Evolutionary conservation across 768 basidiomycete species (phyloP).

Genomic region (Suillus subluteus): DNA sequence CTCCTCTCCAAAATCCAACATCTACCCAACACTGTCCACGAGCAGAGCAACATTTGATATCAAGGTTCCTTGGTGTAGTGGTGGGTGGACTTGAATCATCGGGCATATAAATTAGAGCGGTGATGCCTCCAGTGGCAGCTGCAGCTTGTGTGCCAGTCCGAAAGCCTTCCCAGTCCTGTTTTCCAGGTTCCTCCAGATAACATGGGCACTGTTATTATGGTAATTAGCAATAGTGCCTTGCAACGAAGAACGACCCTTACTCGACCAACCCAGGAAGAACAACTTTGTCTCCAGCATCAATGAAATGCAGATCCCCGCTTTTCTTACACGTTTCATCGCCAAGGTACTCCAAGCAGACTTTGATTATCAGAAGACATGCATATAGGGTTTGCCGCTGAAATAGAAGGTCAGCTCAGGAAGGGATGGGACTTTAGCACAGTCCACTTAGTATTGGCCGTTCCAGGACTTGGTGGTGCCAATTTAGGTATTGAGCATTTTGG

Average conservation of each 20-base stretch:
- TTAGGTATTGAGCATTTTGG: slow-evolving; percentile 95
- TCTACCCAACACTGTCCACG: slow-evolving; percentile 71
- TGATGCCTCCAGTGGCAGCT: slow-evolving; percentile 89
- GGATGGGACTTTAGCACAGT: slow-evolving; percentile 81
- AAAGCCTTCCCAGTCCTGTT: slow-evolving; percentile 95
- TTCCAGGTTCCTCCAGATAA: slow-evolving; percentile 92
- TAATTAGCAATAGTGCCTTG: neutral
- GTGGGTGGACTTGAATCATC: slow-evolving; percentile 97
- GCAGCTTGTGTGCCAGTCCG: slow-evolving; percentile 91
- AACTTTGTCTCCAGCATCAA: slow-evolving; percentile 60
- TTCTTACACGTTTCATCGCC: slow-evolving; percentile 31
- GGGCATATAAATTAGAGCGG: slow-evolving; percentile 96
- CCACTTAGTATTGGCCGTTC: slow-evolving; percentile 95
- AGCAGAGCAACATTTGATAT: slow-evolving; percentile 72
- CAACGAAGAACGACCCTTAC: slow-evolving; percentile 42
- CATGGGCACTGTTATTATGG: slow-evolving; percentile 64
- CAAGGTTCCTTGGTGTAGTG: slow-evolving; percentile 77
- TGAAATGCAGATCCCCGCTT: slow-evolving; percentile 35
- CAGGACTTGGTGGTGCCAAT: slow-evolving; percentile 94
- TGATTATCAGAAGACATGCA: too few species aligned
- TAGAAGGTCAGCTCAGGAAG: slow-evolving; percentile 86
- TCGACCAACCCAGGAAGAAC: slow-evolving; percentile 84
- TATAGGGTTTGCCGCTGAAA: slow-evolving; percentile 83
- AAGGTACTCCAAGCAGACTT: slow-evolving; percentile 44
- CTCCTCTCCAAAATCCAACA: slow-evolving; percentile 86